Base-by-base conservation (phyloP, 1,284 basidiomycete species). In the Rhodotorula sp. region DNA sequence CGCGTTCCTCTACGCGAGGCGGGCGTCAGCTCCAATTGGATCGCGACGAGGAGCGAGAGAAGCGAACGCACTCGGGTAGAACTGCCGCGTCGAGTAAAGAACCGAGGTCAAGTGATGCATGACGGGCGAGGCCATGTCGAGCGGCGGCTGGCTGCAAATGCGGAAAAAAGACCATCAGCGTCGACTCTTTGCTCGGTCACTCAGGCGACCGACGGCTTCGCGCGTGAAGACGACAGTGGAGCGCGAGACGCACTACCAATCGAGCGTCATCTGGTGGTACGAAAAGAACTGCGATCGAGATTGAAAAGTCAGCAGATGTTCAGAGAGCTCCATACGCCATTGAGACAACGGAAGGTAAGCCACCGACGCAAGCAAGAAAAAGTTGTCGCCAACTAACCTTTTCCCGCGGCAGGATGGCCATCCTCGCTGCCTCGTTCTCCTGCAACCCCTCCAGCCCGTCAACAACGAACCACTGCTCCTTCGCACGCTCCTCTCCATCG, bases 381-480 rank as follows among this genome's bases (percentile, higher is more conserved):
- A 7, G 9, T 13, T 2, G 3, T 18, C 13, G 13, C 40, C 8
- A 44, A 44, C 54, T 11, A 22, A 55, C 54, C 54, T 55, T 37
- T 22, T 40, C 11, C 24, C 34, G 4, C 6, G 54, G 54, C 18
- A 55, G 34, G 31, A 55, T 55, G 1, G 34, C 54, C 31, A 55
- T n/a, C 22, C 54, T 22, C 34, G 37, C 24, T 0, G 11, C 22
- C 54, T 55, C 54, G 31, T 34, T 30, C 9, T 55, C 34, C 24
- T 11, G 24, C 9, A 55, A n/a, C 22, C 34, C 54, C 22, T 55
- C 54, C 9, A 55, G 22, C 54, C n/a, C 11, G n/a, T 55, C 34
- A n/a, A 55, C 54, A 22, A 55, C 34, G 22, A 37, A 34, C 54
- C 54, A 55, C 54, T 55, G 54, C 34, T 55, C 54, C 31, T 24